phyloP scores from a whole-genome alignment of 371 early-diverging fungal species.

The Mortierella sp. region DNA sequence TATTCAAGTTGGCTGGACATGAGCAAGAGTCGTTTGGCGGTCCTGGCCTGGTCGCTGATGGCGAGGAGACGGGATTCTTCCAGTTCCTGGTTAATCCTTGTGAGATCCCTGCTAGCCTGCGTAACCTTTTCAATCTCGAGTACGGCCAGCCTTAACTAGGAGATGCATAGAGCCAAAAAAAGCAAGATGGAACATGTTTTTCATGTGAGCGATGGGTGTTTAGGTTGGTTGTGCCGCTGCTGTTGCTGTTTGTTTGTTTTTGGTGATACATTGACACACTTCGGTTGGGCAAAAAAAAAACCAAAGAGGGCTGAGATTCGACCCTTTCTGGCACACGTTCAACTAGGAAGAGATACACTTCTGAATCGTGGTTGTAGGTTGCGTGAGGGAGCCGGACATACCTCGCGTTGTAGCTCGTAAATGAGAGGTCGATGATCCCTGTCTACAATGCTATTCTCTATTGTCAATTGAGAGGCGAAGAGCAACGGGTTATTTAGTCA shows the following conservation, averaged over 20 bases:
- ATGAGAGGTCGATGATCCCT: conserved; percentile 36
- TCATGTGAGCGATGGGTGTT: conserved; percentile 14
- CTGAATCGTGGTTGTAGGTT: not conserved
- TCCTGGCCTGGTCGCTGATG: conserved; percentile 47
- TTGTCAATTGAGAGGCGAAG: not conserved
- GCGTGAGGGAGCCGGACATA: conserved; percentile 1
- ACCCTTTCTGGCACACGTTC: not conserved
- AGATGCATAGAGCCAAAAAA: not conserved
- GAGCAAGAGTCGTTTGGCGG: conserved; percentile 45
- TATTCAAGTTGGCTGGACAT: conserved; percentile 51
- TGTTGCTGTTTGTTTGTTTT: not conserved
- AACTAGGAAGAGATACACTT: not conserved
- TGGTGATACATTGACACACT: not conserved
- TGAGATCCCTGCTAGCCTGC: conserved; percentile 37
- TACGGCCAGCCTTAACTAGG: conserved; percentile 40
- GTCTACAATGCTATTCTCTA: conserved; percentile 13
- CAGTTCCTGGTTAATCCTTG: conserved; percentile 45
- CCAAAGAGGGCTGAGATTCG: not conserved
- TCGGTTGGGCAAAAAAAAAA: not conserved
- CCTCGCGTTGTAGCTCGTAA: conserved; percentile 52
- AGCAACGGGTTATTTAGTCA: not conserved
- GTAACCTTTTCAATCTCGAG: conserved; percentile 51
- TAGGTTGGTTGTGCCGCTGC: no score
- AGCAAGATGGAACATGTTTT: conserved; percentile 3
- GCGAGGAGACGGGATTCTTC: conserved; percentile 50